These are phyloP conservation scores for Sporothrix schenckii DNA, from an alignment of 2,329 filamentous ascomycete genomes.

Conservation along the genomic window DNA sequence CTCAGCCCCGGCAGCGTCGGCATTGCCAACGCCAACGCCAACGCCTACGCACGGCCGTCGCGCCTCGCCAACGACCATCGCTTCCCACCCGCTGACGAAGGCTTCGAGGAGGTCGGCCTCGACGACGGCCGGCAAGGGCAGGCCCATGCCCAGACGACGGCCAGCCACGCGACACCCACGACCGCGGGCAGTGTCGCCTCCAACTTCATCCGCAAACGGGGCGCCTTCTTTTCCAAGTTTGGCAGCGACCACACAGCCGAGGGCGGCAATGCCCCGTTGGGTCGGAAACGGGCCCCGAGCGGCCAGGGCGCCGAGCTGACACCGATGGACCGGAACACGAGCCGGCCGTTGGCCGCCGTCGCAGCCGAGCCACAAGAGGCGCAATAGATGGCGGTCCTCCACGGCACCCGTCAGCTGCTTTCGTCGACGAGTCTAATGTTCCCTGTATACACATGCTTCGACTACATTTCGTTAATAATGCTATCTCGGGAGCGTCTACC, in stretches of 20 bases:
- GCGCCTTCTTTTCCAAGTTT: constrained; percentile 79
- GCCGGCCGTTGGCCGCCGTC: constrained; percentile 40
- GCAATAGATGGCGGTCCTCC: not conserved
- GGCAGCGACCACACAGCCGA: constrained; percentile 58
- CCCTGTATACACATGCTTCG: not conserved
- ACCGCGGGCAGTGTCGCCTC: constrained; percentile 36
- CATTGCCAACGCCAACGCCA: not conserved
- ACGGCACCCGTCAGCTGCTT: not conserved
- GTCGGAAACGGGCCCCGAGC: constrained; percentile 71
- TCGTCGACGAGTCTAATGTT: too few relatives aligned
- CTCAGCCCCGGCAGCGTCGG: not conserved
- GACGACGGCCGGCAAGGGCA: constrained; percentile 62
- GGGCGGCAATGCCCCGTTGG: constrained; percentile 57
- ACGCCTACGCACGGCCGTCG: constrained; percentile 55
- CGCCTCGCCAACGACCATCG: constrained; percentile 48
- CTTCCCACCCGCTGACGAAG: constrained; percentile 68
- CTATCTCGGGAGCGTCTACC: too few relatives aligned
- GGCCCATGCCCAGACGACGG: too few relatives aligned
- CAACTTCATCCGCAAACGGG: constrained; percentile 63
- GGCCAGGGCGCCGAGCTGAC: constrained; percentile 73
- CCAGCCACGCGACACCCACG: constrained; percentile 45
- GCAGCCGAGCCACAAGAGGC: constrained; percentile 37
- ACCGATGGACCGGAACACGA: constrained; percentile 44
- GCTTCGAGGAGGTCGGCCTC: constrained; percentile 88
- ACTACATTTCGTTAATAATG: not conserved